Evolutionary conservation across 1,139 yeast genomes (phyloP).

Genomic region (Saccharomycopsis hybrid): DNA sequence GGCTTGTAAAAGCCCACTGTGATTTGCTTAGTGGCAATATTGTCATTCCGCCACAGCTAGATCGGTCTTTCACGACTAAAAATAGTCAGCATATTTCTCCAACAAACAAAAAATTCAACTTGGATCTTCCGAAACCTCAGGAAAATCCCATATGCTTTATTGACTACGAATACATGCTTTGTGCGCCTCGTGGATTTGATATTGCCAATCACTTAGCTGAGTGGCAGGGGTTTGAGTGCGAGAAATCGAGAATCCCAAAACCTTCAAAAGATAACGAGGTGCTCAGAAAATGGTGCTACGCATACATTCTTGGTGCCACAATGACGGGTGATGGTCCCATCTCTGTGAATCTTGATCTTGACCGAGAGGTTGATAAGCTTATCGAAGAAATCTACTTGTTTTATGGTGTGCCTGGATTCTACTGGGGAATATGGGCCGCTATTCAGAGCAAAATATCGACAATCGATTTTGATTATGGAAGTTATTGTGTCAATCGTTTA

Average conservation of each 20-base stretch:
- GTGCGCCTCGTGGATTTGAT: conserved; percentile 77
- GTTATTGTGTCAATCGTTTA: conserved; percentile 53
- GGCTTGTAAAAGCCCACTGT: conserved; percentile 60
- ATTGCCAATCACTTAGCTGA: conserved; percentile 83
- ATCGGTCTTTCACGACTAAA: neutral
- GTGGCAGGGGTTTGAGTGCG: conserved; percentile 82
- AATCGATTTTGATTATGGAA: conserved; percentile 67
- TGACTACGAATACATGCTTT: conserved; percentile 76
- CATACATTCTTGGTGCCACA: conserved; percentile 36
- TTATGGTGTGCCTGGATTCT: conserved; percentile 78
- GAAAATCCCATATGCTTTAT: conserved; percentile 56
- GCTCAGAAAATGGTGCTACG: conserved; percentile 48
- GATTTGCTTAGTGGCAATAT: conserved; percentile 71
- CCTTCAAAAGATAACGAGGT: conserved; percentile 40
- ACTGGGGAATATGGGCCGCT: conserved; percentile 84
- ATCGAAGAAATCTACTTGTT: conserved; percentile 52
- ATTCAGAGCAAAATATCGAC: conserved; percentile 66
- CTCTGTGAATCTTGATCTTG: neutral
- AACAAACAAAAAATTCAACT: neutral
- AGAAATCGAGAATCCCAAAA: conserved; percentile 50
- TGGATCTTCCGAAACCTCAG: conserved; percentile 20
- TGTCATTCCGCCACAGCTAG: conserved; percentile 40
- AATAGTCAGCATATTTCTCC: neutral
- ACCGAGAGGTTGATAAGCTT: conserved; percentile 30
- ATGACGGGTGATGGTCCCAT: neutral